Conservation (phyloP, 805 yeast genomes). For the Candida saitoana region DNA sequence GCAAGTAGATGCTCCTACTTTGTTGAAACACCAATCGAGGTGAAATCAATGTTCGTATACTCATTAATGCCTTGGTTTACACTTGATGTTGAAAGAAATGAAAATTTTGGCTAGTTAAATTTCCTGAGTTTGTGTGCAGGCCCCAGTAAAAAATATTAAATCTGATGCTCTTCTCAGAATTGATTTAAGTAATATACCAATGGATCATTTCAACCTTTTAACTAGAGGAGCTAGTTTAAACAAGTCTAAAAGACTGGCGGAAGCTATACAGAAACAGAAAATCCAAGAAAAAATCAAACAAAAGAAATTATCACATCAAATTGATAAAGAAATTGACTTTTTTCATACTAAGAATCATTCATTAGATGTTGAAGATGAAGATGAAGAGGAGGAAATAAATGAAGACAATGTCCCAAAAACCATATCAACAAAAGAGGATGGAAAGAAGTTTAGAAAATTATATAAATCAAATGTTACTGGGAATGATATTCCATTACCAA, state of each 20-base stretch:
- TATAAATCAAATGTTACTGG: slow-evolving; percentile 74
- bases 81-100: slow-evolving; percentile 2
- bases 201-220: slow-evolving; percentile 87
- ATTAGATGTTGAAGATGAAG: slow-evolving; percentile 18
- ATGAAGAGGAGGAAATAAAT: slow-evolving; percentile 19
- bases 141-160: background rate
- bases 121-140: background rate
- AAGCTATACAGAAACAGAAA: slow-evolving; percentile 14
- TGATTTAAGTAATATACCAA: slow-evolving; percentile 19
- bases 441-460: slow-evolving; percentile 53
- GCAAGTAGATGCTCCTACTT: slow-evolving; percentile 35
- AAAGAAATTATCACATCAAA: slow-evolving; percentile 42
- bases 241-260: slow-evolving; percentile 43
- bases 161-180: background rate
- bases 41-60: slow-evolving; percentile 4
- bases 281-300: slow-evolving; percentile 29
- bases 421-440: slow-evolving; percentile 55
- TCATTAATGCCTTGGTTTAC: background rate
- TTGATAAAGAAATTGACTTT: slow-evolving; percentile 77
- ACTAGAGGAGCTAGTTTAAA: slow-evolving; percentile 81
- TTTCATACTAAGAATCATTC: slow-evolving; percentile 56
- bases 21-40: background rate
- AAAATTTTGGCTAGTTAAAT: slow-evolving; percentile 2
- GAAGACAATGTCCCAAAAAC: slow-evolving; percentile 33
- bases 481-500: slow-evolving; percentile 82